Conservation (phyloP, 2,329 filamentous ascomycete species). For the Incumbomyces lentus region DNA sequence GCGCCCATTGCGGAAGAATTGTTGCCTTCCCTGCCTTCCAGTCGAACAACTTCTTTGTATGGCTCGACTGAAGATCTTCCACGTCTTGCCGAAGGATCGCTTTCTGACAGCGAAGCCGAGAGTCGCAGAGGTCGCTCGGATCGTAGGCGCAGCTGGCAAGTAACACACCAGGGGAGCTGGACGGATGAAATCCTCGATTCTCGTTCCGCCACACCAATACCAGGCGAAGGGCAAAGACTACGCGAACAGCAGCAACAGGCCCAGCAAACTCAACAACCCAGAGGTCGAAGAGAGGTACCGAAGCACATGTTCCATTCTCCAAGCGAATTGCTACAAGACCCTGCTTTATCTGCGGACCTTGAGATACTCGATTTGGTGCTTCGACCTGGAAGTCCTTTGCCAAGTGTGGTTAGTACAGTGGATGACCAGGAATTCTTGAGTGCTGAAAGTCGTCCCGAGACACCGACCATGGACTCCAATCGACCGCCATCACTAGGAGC, state of each 20-base stretch:
- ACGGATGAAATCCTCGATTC: constrained; percentile 47
- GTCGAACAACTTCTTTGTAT: constrained; percentile 38
- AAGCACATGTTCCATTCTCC: constrained; percentile 39
- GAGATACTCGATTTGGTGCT: constrained; percentile 25
- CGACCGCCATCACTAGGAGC: neutral
- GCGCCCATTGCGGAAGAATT: constrained; percentile 33
- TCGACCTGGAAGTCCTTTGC: constrained; percentile 14
- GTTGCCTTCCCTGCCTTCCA: constrained; percentile 34
- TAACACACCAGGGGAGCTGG: constrained; percentile 8
- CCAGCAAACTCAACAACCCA: constrained; percentile 8
- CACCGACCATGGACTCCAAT: constrained; percentile 2
- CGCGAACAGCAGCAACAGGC: constrained; percentile 10
- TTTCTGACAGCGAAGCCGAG: constrained; percentile 24
- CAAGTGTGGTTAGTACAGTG: constrained; percentile 18
- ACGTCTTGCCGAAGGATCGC: neutral
- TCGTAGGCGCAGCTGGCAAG: constrained; percentile 22
- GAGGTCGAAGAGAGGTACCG: constrained; percentile 27
- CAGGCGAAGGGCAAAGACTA: constrained; percentile 37
- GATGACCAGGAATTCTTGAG: constrained; percentile 19
- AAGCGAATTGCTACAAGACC: constrained; percentile 35
- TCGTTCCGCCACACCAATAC: constrained; percentile 59
- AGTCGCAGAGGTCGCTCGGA: constrained; percentile 18
- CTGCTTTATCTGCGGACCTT: constrained; percentile 21
- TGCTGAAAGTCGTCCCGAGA: constrained; percentile 15
- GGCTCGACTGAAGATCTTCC: constrained; percentile 35